These are phyloP conservation scores for Phialocephala sp. DNA, from an alignment of 2,329 filamentous ascomycete species.

Conservation along the genomic window DNA sequence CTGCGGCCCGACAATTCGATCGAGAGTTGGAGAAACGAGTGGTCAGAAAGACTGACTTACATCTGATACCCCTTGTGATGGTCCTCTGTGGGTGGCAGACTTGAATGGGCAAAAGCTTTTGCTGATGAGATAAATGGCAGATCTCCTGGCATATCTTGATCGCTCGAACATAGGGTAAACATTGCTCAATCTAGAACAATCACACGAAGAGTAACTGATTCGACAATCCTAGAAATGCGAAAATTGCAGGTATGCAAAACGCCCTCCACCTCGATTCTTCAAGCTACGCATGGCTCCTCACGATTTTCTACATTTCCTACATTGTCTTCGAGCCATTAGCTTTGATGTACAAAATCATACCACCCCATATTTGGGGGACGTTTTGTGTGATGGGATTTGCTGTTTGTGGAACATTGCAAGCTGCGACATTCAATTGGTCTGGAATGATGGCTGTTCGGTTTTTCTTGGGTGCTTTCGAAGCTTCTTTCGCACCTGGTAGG, in stretches of 20 bases:
- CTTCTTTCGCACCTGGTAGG: conserved; percentile 44
- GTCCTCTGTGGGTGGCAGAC: conserved; percentile 31
- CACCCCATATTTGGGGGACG: conserved; percentile 47
- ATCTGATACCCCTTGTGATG: conserved; percentile 51
- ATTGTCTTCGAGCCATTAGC: conserved; percentile 49
- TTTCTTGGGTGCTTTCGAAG: conserved; percentile 47
- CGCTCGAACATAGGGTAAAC: conserved; percentile 54
- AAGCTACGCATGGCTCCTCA: conserved; percentile 49
- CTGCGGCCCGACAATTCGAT: conserved; percentile 25
- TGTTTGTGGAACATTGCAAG: conserved; percentile 52
- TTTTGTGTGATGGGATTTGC: conserved; percentile 45
- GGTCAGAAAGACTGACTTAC: conserved; percentile 62
- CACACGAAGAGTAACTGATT: not conserved
- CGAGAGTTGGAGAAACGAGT: conserved; percentile 52
- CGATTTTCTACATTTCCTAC: conserved; percentile 48
- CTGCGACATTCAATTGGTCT: conserved; percentile 41
- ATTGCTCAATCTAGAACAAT: not conserved
- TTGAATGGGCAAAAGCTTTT: not conserved
- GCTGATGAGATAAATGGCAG: conserved; percentile 36
- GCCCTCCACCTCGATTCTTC: conserved; percentile 53
- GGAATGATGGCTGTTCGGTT: conserved; percentile 46
- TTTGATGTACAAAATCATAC: conserved; percentile 47
- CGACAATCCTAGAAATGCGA: conserved; percentile 51
- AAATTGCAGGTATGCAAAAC: conserved; percentile 57
- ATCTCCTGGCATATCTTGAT: conserved; percentile 54